Evolutionary conservation across 1,139 yeast genomes (phyloP).

Genomic region (Saccharomycopsis hybrid): DNA sequence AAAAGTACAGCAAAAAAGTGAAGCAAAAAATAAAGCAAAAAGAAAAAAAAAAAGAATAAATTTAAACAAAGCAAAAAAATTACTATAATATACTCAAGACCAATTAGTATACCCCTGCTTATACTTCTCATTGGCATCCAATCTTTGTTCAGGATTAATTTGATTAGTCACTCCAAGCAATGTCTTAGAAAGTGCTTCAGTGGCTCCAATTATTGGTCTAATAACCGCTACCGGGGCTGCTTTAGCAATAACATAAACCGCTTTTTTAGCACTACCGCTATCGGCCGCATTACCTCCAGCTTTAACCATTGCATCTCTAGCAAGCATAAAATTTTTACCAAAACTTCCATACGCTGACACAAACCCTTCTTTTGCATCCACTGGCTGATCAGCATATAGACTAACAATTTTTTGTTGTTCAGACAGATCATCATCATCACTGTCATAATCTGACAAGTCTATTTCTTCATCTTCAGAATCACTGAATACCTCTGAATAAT

Average conservation of each 20-base stretch:
- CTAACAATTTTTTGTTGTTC: constrained; percentile 50
- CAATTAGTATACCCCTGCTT: constrained; percentile 24
- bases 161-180: constrained; percentile 80
- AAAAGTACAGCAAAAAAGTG: no score
- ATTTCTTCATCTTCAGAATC: constrained; percentile 20
- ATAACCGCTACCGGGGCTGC: constrained; percentile 77
- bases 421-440: constrained; percentile 19
- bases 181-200: constrained; percentile 81
- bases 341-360: constrained; percentile 65
- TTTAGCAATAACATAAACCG: constrained; percentile 57
- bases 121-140: constrained; percentile 46
- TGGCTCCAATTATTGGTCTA: constrained; percentile 86
- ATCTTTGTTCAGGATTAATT: constrained; percentile 56
- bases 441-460: background rate
- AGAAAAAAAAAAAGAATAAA: no score
- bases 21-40: no score
- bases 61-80: no score
- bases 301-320: constrained; percentile 54
- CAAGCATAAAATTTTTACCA: constrained; percentile 61
- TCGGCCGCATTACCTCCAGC: constrained; percentile 57
- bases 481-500: constrained; percentile 18
- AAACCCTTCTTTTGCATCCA: constrained; percentile 62
- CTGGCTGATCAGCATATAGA: constrained; percentile 82
- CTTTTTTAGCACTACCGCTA: constrained; percentile 59
- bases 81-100: no score